Percentiles rank a stretch among this genome's conserved stretches.
Conservation (phyloP, 345 rosid genomes). For the Ailanthus altissimus region DNA sequence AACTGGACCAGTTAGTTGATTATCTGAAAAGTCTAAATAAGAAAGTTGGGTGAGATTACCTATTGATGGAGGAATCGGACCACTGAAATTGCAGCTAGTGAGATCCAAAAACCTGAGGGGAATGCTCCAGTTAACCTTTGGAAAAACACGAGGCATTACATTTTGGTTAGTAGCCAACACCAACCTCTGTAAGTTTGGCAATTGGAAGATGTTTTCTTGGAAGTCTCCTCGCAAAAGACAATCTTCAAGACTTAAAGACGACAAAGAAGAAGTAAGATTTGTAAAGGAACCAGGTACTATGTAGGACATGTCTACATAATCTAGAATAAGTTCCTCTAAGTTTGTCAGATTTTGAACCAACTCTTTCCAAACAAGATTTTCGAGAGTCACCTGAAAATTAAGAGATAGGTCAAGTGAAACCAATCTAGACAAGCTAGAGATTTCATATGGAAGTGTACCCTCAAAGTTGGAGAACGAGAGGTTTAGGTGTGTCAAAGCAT, state of each 20-base stretch:
- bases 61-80: background rate
- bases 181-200: conserved; percentile 7
- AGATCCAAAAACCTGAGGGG: background rate
- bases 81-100: background rate
- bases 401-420: background rate
- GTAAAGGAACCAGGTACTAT: background rate
- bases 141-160: background rate
- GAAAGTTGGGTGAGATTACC: conserved; percentile 5
- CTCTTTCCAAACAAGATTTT: background rate
- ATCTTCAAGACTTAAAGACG: background rate
- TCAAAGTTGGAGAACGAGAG: background rate
- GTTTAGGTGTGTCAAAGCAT: background rate
- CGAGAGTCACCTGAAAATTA: background rate
- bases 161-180: no score
- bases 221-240: conserved; percentile 21
- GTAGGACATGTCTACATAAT: background rate
- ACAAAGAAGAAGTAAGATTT: conserved; percentile 24
- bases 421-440: background rate
- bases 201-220: background rate
- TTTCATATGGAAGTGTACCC: background rate
- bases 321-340: conserved; percentile 4
- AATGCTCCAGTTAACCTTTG: conserved; percentile 21
- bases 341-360: conserved; percentile 2
- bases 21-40: background rate
- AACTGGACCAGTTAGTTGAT: no score